Conservation (phyloP, 2,329 filamentous ascomycete species). For the Colletotrichum graminicola region DNA sequence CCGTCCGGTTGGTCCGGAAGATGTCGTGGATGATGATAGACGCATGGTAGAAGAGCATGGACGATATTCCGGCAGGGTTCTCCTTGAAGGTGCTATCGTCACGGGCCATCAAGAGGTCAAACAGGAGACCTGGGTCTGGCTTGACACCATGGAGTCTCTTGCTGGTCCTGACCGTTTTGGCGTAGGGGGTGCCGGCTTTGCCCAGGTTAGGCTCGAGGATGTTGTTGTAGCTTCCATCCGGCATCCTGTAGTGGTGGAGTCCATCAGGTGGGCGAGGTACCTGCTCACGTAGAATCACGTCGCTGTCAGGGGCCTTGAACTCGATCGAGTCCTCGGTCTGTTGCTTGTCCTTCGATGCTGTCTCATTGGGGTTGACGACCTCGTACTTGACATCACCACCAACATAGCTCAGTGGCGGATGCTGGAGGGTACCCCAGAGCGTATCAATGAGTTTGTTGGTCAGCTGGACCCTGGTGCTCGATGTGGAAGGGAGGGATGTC, state of each 20-base stretch:
- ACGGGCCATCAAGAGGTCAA: constrained; percentile 73
- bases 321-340: constrained; percentile 52
- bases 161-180: constrained; percentile 71
- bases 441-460: constrained; percentile 64
- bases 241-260: constrained; percentile 51
- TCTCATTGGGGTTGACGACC: constrained; percentile 44
- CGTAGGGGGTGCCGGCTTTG: constrained; percentile 75
- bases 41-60: constrained; percentile 80
- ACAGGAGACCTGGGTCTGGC: constrained; percentile 75
- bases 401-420: constrained; percentile 63
- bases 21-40: constrained; percentile 68
- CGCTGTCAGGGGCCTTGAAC: constrained; percentile 55
- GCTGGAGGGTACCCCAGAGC: constrained; percentile 67
- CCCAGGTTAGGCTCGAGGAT: constrained; percentile 73
- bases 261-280: constrained; percentile 54
- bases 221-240: constrained; percentile 65
- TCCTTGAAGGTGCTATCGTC: constrained; percentile 63
- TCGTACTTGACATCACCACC: constrained; percentile 57
- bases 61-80: constrained; percentile 80
- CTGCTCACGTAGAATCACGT: constrained; percentile 53
- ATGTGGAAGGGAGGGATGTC: constrained; percentile 52
- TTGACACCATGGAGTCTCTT: constrained; percentile 69
- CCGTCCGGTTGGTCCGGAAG: constrained; percentile 63
- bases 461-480: constrained; percentile 52
- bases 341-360: constrained; percentile 45